These are phyloP conservation scores for Crithidia brevicula DNA, from an alignment of 208 protist species.

Conservation along the genomic window DNA sequence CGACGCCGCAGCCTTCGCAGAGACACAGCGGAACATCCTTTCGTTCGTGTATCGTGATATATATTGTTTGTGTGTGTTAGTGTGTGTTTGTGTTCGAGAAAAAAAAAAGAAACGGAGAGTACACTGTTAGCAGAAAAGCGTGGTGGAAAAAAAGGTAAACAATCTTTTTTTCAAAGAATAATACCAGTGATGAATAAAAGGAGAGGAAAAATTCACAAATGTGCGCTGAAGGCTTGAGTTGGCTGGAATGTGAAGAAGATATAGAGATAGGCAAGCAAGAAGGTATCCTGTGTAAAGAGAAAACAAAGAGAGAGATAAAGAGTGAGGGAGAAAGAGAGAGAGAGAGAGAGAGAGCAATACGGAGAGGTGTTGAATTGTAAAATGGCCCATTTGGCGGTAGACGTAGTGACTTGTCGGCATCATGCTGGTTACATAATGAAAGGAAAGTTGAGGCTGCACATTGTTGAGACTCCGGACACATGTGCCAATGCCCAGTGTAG, in stretches of 20 bases:
- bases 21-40: slow-evolving; percentile 24
- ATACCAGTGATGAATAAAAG: background rate
- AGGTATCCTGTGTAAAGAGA: background rate
- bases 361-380: no score
- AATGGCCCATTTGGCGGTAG: no score
- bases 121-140: background rate
- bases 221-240: background rate
- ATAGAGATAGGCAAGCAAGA: background rate
- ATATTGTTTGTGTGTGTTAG: no score
- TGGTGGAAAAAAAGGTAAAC: background rate
- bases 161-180: no score
- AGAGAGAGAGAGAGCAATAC: background rate
- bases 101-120: background rate
- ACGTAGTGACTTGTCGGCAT: no score
- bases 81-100: background rate
- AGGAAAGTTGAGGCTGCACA: no score
- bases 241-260: background rate
- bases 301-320: background rate
- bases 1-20: slow-evolving; percentile 20
- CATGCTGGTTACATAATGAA: no score
- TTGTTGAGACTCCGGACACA: no score
- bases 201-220: background rate
- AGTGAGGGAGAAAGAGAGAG: background rate
- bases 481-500: no score
- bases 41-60: background rate